Conservation (phyloP, 1,139 yeast species). For the Hanseniaspora sp. region DNA sequence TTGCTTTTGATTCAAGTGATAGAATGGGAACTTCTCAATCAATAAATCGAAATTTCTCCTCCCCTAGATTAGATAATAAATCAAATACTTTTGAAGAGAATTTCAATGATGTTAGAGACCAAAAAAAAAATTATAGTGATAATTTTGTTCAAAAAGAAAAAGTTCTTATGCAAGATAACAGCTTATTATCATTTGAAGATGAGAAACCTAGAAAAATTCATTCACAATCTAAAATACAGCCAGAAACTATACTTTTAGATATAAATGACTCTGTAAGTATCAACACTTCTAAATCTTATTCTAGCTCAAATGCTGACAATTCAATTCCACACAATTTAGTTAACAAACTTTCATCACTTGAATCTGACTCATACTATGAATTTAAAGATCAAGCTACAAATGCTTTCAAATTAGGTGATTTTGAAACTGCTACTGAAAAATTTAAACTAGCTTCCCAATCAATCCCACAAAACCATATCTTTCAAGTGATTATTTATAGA, state of each 20-base stretch:
- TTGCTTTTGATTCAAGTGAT: background rate
- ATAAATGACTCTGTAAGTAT: too few relatives aligned
- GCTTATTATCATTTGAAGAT: too few relatives aligned
- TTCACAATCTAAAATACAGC: too few relatives aligned
- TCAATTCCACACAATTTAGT: background rate
- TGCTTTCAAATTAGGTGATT: conserved; percentile 73
- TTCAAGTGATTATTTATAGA: conserved; percentile 58
- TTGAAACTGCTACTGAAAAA: conserved; percentile 48
- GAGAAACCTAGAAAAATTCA: too few relatives aligned
- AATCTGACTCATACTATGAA: conserved; percentile 33
- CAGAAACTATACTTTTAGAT: too few relatives aligned
- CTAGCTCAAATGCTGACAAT: too few relatives aligned
- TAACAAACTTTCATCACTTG: conserved; percentile 23
- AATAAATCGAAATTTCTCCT: background rate
- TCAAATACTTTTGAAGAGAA: background rate
- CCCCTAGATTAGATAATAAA: background rate
- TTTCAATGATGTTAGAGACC: too few relatives aligned
- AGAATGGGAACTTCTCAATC: background rate
- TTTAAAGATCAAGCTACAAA: conserved; percentile 50
- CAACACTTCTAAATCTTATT: too few relatives aligned
- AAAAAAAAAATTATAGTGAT: too few relatives aligned
- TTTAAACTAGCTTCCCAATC: conserved; percentile 53
- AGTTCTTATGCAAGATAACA: too few relatives aligned
- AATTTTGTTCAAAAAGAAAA: too few relatives aligned
- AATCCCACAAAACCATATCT: conserved; percentile 56